Conservation (phyloP, 1,284 basidiomycete species). For the Cronartium quercuum region DNA sequence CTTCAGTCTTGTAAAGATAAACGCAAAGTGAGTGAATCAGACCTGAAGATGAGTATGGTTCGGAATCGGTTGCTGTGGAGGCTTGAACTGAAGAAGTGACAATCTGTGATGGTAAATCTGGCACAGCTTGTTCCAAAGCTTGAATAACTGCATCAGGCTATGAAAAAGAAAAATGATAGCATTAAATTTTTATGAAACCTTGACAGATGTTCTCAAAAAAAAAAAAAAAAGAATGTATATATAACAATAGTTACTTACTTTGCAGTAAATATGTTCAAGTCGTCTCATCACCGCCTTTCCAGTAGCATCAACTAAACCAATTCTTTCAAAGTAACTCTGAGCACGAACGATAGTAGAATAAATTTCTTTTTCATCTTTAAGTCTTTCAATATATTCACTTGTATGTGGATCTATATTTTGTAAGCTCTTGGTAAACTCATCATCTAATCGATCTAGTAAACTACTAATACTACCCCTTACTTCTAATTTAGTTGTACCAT, state of each 20-base stretch:
- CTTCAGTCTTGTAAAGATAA: conserved; percentile 85
- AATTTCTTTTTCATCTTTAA: conserved; percentile 89
- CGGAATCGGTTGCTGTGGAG: conserved; percentile 54
- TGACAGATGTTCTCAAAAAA: neutral
- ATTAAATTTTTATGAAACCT: neutral
- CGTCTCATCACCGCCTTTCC: conserved; percentile 87
- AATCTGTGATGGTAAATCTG: conserved; percentile 52
- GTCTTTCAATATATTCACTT: conserved; percentile 90
- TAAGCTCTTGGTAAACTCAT: conserved; percentile 95
- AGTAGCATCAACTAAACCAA: conserved; percentile 67
- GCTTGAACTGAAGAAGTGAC: conserved; percentile 57
- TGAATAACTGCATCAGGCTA: conserved; percentile 88
- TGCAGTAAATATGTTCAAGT: conserved; percentile 96
- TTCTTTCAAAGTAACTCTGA: conserved; percentile 82
- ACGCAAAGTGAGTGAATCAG: conserved; percentile 85
- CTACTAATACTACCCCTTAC: conserved; percentile 88
- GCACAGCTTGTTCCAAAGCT: conserved; percentile 71
- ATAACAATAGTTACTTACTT: conserved; percentile 56
- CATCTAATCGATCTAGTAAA: conserved; percentile 91
- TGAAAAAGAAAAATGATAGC: neutral
- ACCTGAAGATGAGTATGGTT: conserved; percentile 50
- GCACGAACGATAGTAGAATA: conserved; percentile 89
- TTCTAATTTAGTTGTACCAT: conserved; percentile 53
- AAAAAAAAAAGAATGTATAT: neutral
- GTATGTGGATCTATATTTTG: conserved; percentile 99